Percentiles rank a stretch among this genome's conserved stretches.
phyloP scores from a whole-genome alignment of 192 early-diverging fungal species.

The Podila horticola region DNA sequence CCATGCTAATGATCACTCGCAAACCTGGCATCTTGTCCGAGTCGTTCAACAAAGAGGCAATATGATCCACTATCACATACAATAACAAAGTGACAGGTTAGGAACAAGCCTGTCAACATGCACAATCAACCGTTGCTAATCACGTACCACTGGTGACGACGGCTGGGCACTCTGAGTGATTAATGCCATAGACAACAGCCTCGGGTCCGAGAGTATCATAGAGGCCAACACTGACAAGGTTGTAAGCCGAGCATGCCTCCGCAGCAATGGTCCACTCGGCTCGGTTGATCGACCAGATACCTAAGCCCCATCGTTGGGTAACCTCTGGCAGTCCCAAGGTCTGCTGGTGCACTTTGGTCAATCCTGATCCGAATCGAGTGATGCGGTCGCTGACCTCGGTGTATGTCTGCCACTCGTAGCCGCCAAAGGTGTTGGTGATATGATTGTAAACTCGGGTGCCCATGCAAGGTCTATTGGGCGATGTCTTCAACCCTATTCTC shows the following conservation, averaged over 20 bases:
- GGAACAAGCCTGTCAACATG: no score
- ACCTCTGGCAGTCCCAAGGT: constrained; percentile 6
- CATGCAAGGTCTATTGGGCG: constrained; percentile 64
- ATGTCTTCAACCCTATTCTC: constrained; percentile 55
- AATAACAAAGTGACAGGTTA: background rate
- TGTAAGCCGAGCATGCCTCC: constrained; percentile 72
- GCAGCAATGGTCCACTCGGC: constrained; percentile 83
- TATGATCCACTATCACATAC: constrained; percentile 50
- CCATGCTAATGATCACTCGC: constrained; percentile 82
- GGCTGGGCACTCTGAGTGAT: constrained; percentile 80
- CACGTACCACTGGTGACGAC: constrained; percentile 67
- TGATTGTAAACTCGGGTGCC: constrained; percentile 68
- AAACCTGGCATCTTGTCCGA: constrained; percentile 70
- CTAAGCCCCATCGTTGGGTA: constrained; percentile 58
- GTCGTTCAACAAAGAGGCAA: constrained; percentile 61
- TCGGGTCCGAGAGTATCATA: constrained; percentile 93
- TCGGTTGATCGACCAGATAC: constrained; percentile 80
- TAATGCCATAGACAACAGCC: constrained; percentile 85
- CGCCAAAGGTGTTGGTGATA: constrained; percentile 65
- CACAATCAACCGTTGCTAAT: background rate
- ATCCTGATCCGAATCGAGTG: constrained; percentile 74
- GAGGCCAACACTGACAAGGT: constrained; percentile 76
- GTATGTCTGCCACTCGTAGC: constrained; percentile 79
- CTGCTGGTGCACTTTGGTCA: constrained; percentile 62
- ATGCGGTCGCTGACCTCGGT: constrained; percentile 66